phyloP scores from a whole-genome alignment of 352 stramenopile genomes.

The Peronospora destructor region DNA sequence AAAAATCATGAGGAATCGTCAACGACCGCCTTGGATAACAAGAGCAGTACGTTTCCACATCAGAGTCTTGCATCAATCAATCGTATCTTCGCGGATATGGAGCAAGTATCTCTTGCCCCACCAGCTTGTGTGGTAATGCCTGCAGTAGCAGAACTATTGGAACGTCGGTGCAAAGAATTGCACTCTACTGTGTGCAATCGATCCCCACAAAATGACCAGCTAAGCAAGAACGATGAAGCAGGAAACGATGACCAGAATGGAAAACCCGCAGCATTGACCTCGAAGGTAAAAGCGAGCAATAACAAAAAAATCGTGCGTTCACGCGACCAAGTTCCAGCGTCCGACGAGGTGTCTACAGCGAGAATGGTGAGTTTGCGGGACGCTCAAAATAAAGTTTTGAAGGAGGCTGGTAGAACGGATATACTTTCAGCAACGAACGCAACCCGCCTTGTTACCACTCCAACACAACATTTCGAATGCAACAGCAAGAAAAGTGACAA shows the following conservation, averaged over 20 bases:
- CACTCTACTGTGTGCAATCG: not conserved
- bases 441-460: not conserved
- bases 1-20: not conserved
- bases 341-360: not conserved
- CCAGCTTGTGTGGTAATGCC: conserved; percentile 16
- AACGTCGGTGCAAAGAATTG: conserved; percentile 19
- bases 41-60: not conserved
- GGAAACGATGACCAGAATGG: not conserved
- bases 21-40: not conserved
- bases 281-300: not conserved
- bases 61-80: conserved; percentile 7
- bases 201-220: not conserved
- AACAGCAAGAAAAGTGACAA: conserved; percentile 2
- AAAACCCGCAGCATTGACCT: not conserved
- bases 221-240: not conserved
- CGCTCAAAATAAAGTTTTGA: conserved; percentile 1
- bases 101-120: conserved; percentile 16
- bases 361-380: not conserved
- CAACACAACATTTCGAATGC: conserved; percentile 1
- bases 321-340: not conserved
- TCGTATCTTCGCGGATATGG: conserved; percentile 13
- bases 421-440: not conserved
- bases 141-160: conserved; percentile 20
- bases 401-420: not conserved
- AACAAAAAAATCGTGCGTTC: not conserved